phyloP scores from a whole-genome alignment of 176 grass and related monocot species.

The Coix lacrymajobi region DNA sequence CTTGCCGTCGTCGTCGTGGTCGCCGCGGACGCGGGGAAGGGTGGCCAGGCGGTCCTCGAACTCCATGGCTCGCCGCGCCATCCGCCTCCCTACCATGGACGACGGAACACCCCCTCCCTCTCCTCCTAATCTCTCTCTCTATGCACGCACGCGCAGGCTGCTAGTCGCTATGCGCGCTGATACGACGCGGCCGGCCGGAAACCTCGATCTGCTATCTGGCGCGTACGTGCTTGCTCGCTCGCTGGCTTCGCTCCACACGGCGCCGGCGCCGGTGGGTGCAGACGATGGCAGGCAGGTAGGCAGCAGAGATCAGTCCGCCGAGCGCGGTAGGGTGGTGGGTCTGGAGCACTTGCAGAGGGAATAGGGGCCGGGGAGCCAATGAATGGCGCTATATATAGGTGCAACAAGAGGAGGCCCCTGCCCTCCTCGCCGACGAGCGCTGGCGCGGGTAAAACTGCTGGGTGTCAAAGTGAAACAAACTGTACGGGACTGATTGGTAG shows the following conservation, averaged over 20 bases:
- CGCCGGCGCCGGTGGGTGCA: background rate
- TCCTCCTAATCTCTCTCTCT: background rate
- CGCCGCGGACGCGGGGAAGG: conserved; percentile 24
- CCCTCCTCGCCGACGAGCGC: no score
- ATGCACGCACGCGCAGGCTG: background rate
- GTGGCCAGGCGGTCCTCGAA: background rate
- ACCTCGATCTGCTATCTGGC: background rate
- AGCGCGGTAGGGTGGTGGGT: background rate
- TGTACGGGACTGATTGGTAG: no score
- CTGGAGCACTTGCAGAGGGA: background rate
- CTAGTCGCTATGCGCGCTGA: background rate
- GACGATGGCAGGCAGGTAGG: background rate
- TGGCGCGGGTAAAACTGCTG: no score
- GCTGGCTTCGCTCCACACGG: background rate
- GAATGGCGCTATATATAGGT: background rate
- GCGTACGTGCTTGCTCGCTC: background rate
- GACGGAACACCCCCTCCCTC: no score
- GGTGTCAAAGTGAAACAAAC: no score
- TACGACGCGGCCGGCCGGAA: background rate
- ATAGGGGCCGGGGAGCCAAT: background rate
- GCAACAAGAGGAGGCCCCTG: no score
- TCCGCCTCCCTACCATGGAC: background rate
- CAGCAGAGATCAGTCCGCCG: background rate
- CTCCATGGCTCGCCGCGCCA: conserved; percentile 15
- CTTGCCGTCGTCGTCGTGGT: conserved; percentile 61